phyloP scores from a whole-genome alignment of 495 filamentous ascomycete species.

The Hypoxylon intermedium region DNA sequence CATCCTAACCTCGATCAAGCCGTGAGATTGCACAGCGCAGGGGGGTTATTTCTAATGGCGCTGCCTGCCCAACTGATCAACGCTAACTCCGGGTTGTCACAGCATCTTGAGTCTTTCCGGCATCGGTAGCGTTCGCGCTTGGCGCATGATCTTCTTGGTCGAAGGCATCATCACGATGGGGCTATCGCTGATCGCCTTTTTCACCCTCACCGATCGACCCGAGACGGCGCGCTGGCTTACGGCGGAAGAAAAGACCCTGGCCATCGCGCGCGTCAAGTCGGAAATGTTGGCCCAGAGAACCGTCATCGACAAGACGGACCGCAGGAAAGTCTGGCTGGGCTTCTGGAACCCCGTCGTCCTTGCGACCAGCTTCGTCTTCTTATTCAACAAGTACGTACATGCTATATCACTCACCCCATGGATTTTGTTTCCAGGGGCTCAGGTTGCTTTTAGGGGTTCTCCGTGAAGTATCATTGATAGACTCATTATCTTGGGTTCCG shows the following conservation, averaged over 20 bases:
- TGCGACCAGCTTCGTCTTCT: slow-evolving; percentile 69
- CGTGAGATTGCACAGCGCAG: too few relatives aligned
- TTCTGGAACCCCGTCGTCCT: slow-evolving; percentile 69
- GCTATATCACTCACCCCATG: slow-evolving; percentile 34
- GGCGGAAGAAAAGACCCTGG: slow-evolving; percentile 60
- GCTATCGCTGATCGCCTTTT: slow-evolving; percentile 57
- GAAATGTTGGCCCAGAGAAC: slow-evolving; percentile 70
- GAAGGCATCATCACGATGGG: slow-evolving; percentile 69
- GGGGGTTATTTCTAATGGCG: too few relatives aligned
- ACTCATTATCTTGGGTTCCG: slow-evolving; percentile 60
- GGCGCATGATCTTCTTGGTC: slow-evolving; percentile 73
- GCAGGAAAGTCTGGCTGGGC: slow-evolving; percentile 65
- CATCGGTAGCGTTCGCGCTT: slow-evolving; percentile 57
- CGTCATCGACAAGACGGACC: slow-evolving; percentile 69
- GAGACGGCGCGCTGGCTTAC: slow-evolving; percentile 66
- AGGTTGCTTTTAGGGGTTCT: too few relatives aligned
- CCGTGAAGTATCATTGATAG: too few relatives aligned
- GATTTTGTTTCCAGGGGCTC: too few relatives aligned
- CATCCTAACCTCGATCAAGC: too few relatives aligned
- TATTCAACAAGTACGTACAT: slow-evolving; percentile 65
- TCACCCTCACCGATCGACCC: slow-evolving; percentile 67
- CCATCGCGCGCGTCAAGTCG: slow-evolving; percentile 63
- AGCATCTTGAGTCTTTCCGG: slow-evolving; percentile 59
- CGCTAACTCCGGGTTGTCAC: slow-evolving; percentile 7
- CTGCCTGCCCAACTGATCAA: background rate